Evolutionary conservation across 768 basidiomycete genomes (phyloP), one percentile per base, ranked within the genome.

Genomic region (Termitomyces sp.): DNA sequence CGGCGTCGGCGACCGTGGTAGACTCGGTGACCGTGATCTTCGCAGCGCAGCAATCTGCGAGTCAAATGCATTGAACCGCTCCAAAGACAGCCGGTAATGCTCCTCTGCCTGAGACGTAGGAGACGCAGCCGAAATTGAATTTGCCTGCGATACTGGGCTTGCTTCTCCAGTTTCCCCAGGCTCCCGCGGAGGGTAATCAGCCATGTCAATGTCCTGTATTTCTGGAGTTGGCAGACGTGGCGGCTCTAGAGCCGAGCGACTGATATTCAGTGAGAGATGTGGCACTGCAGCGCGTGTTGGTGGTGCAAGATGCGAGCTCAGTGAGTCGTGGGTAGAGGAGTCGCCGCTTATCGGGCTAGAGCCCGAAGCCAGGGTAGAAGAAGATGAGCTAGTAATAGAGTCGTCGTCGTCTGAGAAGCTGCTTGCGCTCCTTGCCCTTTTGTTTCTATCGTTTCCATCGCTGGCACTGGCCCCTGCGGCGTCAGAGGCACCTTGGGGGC

Each of bases 391-490:
- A 35, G 67, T 69, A 14, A 66, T 67, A 26, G 74, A 72, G 38
- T 72, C 72, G 38, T 65, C 68, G 56, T 74, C 71, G 48, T 77
- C 72, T 16, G 76, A 77, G 33, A 74, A 72, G 36, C 77, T 80
- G 60, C 78, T 80, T 36, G 78, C 79, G 60, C 84, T 85, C 49
- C 84, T 72, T 4, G 85, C 81, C 35, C 85, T 72, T 70, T 86
- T 86, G 61, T 79, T 84, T 59, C 82, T 79, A 56, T 82, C 75
- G 63, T 80, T 79, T 50, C 76, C 74, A 67, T 74, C 69, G 66
- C 64, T 67, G 30, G 65, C 68, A 59, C 72, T 74, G 54, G 67
- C 58, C 61, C 72, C 69, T 8, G 62, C 38, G 26, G 56, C 67
- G 49, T 70, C 63, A 33, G 63, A 55, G 44, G 65, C 64, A 50